Evolutionary conservation across 2,329 filamentous ascomycete species (phyloP).

Genomic region (Xylariaceae sp.): DNA sequence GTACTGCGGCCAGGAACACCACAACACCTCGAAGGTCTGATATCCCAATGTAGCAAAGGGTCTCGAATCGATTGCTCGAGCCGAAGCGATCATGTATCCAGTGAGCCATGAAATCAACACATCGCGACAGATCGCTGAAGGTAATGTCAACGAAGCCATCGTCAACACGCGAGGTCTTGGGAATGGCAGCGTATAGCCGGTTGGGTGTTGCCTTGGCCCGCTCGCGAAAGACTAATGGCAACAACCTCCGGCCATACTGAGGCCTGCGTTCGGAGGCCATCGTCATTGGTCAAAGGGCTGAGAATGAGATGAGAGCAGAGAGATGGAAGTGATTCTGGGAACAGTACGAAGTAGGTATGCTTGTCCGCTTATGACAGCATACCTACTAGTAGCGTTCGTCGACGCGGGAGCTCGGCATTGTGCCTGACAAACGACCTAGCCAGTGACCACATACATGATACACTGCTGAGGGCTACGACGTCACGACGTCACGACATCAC

Average conservation of each 20-base stretch:
- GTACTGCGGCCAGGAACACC: slow-evolving; percentile 35
- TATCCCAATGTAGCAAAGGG: slow-evolving; percentile 28
- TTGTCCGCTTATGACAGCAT: neutral
- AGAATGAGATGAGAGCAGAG: neutral
- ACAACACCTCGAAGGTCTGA: slow-evolving; percentile 35
- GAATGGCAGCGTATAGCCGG: slow-evolving; percentile 24
- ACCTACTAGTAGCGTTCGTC: neutral
- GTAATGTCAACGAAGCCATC: slow-evolving; percentile 26
- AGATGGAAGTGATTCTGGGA: neutral
- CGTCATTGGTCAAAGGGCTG: neutral
- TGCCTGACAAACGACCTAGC: too few relatives aligned
- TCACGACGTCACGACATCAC: too few relatives aligned
- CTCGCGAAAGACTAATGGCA: slow-evolving; percentile 20
- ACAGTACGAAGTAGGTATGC: neutral
- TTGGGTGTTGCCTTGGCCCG: slow-evolving; percentile 14
- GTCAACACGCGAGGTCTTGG: slow-evolving; percentile 14
- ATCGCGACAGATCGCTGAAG: slow-evolving; percentile 21
- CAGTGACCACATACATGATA: too few relatives aligned
- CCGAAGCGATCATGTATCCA: slow-evolving; percentile 29
- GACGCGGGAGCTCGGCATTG: too few relatives aligned
- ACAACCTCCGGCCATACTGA: slow-evolving; percentile 19
- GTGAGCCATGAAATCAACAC: slow-evolving; percentile 29
- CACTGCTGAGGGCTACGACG: too few relatives aligned
- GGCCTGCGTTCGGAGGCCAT: neutral
- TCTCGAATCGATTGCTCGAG: slow-evolving; percentile 26